Evolutionary conservation across 2,329 filamentous ascomycete species (phyloP).

Genomic region (Apiospora pterosperma): DNA sequence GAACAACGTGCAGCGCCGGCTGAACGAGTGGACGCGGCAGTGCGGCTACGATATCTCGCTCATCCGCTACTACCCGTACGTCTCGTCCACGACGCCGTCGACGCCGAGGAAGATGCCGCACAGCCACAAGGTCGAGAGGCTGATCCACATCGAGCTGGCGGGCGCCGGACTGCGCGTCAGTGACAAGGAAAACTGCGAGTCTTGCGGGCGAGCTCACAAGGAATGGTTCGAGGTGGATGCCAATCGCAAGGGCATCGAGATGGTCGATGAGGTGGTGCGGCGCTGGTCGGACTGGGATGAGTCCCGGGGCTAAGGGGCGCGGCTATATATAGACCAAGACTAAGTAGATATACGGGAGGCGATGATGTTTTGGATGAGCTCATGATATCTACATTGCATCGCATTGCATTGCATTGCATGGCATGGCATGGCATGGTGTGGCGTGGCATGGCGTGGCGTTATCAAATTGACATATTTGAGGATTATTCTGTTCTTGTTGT

Average conservation of each 20-base stretch:
- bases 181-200: conserved; percentile 59
- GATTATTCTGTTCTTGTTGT: background rate
- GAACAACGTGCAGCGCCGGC: conserved; percentile 81
- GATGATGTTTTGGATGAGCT: background rate
- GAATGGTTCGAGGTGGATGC: conserved; percentile 96
- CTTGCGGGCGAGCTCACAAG: conserved; percentile 80
- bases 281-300: conserved; percentile 87
- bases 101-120: conserved; percentile 73
- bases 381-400: background rate
- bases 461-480: background rate
- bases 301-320: conserved; percentile 17
- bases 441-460: background rate
- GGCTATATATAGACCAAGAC: background rate
- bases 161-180: conserved; percentile 52
- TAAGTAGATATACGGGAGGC: background rate
- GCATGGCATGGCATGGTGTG: background rate
- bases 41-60: conserved; percentile 87
- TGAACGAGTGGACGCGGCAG: conserved; percentile 92
- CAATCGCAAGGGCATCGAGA: conserved; percentile 63
- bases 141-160: conserved; percentile 87
- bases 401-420: background rate
- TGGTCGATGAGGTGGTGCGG: conserved; percentile 66
- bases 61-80: conserved; percentile 87
- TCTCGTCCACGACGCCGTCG: conserved; percentile 41
- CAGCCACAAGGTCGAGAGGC: conserved; percentile 80